Evolutionary conservation across 176 grass and related monocot genomes (phyloP).

Genomic region (Puccinellia tenuiflora): DNA sequence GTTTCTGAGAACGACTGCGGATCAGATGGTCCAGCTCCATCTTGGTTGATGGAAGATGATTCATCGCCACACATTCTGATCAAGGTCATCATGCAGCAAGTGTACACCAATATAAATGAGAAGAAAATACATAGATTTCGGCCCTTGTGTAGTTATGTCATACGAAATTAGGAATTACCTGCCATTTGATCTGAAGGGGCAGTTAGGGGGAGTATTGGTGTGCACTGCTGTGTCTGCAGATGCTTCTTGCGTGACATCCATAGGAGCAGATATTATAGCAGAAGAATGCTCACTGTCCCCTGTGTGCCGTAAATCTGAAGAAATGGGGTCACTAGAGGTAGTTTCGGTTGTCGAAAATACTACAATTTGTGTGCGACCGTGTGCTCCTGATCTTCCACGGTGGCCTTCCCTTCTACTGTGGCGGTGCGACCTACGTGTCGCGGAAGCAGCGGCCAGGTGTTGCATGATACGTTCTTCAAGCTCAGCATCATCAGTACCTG

Average conservation of each 20-base stretch:
- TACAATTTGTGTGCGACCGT: slow-evolving; percentile 50
- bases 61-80: slow-evolving; percentile 29
- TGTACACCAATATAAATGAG: neutral
- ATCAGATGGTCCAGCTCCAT: slow-evolving; percentile 66
- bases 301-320: neutral
- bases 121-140: neutral
- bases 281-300: neutral
- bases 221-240: neutral
- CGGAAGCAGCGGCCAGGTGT: slow-evolving; percentile 59
- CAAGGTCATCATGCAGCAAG: neutral
- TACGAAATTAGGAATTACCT: neutral
- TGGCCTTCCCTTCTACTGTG: slow-evolving; percentile 52
- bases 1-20: slow-evolving; percentile 55
- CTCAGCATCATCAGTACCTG: slow-evolving; percentile 49
- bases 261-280: neutral
- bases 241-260: slow-evolving; percentile 14
- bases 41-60: slow-evolving; percentile 41
- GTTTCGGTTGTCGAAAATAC: slow-evolving; percentile 36
- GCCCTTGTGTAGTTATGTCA: neutral
- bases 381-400: slow-evolving; percentile 42
- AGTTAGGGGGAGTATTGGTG: neutral
- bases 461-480: slow-evolving; percentile 72
- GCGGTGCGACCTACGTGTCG: slow-evolving; percentile 48
- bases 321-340: slow-evolving; percentile 26
- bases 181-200: neutral